Evolutionary conservation across 228 moss, liverwort and hornwort genomes (phyloP).

Genomic region (Sphagnum magellanicum): DNA sequence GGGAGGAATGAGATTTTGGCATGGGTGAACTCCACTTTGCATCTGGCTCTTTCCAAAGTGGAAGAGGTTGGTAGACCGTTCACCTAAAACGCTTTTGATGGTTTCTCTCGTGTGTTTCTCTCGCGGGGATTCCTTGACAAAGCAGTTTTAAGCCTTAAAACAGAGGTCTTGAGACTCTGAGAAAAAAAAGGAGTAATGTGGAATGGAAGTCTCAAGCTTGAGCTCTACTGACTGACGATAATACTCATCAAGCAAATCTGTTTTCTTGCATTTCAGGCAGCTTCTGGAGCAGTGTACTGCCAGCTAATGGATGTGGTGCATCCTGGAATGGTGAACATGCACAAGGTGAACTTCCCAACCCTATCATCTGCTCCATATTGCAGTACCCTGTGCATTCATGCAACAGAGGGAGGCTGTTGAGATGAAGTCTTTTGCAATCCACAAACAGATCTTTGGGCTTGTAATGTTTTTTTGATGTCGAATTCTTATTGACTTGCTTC

Average conservation of each 20-base stretch:
- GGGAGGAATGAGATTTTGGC: constrained; percentile 93
- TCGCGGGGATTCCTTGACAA: neutral
- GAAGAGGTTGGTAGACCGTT: constrained; percentile 53
- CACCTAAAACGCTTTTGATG: neutral
- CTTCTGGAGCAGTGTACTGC: constrained; percentile 91
- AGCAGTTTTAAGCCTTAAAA: too few relatives aligned
- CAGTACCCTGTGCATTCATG: neutral
- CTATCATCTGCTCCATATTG: neutral
- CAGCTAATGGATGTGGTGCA: constrained; percentile 95
- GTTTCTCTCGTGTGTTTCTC: neutral
- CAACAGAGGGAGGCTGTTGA: neutral
- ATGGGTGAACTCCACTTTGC: constrained; percentile 90
- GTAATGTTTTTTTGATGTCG: too few relatives aligned
- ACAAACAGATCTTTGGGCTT: neutral
- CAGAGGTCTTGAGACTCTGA: neutral
- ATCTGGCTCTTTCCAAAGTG: constrained; percentile 81
- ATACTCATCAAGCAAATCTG: too few relatives aligned
- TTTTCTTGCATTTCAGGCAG: constrained; percentile 33
- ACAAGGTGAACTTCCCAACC: constrained; percentile 52
- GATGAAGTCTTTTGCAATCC: neutral
- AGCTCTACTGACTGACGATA: neutral
- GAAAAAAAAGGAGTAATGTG: neutral
- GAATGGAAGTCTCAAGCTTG: neutral
- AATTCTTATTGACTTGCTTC: too few relatives aligned
- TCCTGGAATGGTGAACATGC: constrained; percentile 92